Percentiles rank a stretch among this genome's conserved stretches.
Evolutionary conservation across 192 early-diverging fungal genomes (phyloP).

Genomic region (Backusella macrospora): DNA sequence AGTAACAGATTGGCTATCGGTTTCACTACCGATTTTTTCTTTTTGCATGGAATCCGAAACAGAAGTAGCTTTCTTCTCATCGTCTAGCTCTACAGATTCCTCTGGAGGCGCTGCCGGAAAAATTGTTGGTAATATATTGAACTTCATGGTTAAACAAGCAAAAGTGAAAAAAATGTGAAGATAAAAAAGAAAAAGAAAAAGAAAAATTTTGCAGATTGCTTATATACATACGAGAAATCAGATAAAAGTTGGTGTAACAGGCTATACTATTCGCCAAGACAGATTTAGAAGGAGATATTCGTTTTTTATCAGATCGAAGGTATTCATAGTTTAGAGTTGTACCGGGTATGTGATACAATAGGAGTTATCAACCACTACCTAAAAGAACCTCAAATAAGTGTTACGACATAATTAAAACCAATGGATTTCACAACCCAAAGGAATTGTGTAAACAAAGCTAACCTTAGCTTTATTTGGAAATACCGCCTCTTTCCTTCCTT

Average conservation of each 20-base stretch:
- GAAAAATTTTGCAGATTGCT: background rate
- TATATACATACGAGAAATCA: constrained; percentile 15
- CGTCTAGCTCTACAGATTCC: background rate
- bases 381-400: constrained; percentile 1
- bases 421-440: background rate
- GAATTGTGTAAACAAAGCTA: background rate
- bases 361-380: background rate
- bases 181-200: background rate
- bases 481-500: background rate
- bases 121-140: background rate
- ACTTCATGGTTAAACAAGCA: background rate
- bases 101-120: background rate
- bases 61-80: background rate
- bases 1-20: background rate
- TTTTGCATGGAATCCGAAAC: background rate
- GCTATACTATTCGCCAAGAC: constrained; percentile 11
- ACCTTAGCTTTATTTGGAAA: background rate
- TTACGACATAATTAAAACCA: background rate
- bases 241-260: constrained; percentile 10
- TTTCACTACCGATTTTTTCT: constrained; percentile 7
- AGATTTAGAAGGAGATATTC: constrained; percentile 7
- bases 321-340: background rate
- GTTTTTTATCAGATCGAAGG: constrained; percentile 10
- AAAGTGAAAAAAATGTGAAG: background rate
- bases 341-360: constrained; percentile 7